Conservation (phyloP, 1,284 basidiomycete species). For the Anthracocystis walkeri region DNA sequence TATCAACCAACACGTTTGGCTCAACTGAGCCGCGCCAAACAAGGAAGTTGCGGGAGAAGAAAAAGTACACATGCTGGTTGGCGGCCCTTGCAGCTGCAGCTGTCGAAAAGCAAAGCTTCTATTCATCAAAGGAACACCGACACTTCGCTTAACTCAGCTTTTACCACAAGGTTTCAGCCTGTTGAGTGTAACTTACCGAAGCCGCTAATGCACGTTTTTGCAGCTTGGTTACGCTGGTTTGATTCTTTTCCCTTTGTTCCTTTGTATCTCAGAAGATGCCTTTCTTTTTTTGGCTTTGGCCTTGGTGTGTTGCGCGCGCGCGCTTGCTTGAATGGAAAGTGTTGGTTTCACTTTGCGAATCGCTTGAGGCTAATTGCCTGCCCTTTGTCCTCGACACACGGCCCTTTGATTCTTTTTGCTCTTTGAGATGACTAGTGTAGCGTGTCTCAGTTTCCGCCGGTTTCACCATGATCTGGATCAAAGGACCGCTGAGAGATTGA, state of each 20-base stretch:
- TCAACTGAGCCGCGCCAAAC: neutral
- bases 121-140: neutral
- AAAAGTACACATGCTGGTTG: constrained; percentile 6
- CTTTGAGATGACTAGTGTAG: neutral
- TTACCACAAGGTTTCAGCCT: constrained; percentile 2
- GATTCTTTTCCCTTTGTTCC: neutral
- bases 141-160: neutral
- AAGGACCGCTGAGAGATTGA: neutral
- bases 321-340: neutral
- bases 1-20: neutral
- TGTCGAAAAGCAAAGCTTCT: neutral
- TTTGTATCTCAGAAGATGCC: neutral
- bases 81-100: constrained; percentile 5
- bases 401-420: neutral
- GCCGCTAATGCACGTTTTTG: constrained; percentile 8
- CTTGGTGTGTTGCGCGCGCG: neutral
- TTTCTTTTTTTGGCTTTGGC: too few relatives aligned
- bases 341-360: constrained; percentile 6
- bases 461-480: neutral
- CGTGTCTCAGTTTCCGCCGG: constrained; percentile 3
- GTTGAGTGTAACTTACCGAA: neutral
- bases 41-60: neutral
- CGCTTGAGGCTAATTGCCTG: neutral
- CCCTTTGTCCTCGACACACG: too few relatives aligned
- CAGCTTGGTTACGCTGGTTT: neutral